Conservation (phyloP, 176 grass and related monocot genomes). For the Stipa capillata region DNA sequence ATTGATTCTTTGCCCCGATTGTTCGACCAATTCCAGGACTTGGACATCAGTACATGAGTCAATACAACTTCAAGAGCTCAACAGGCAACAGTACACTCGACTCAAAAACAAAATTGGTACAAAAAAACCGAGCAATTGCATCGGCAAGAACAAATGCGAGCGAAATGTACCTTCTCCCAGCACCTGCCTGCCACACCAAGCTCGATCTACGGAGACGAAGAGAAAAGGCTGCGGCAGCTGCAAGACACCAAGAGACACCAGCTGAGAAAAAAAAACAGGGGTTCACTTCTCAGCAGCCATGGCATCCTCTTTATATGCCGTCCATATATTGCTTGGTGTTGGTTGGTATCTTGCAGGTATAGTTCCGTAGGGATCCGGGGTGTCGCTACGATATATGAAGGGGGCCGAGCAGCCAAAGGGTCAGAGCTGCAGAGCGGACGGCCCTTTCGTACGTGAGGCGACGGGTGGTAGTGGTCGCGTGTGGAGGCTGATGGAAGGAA, state of each 20-base stretch:
- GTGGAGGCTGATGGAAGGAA: neutral
- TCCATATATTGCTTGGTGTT: neutral
- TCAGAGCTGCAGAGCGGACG: constrained; percentile 10
- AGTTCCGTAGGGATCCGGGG: neutral
- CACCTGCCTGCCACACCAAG: neutral
- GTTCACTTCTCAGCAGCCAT: neutral
- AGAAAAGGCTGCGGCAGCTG: neutral
- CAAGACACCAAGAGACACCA: no score
- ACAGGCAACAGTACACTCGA: neutral
- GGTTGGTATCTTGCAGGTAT: no score
- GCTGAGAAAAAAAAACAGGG: neutral
- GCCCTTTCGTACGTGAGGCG: no score
- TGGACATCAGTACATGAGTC: neutral
- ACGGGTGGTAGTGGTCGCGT: neutral
- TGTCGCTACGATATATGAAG: neutral
- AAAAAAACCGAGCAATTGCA: neutral
- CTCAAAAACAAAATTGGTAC: neutral
- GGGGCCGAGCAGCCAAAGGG: neutral
- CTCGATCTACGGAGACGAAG: neutral
- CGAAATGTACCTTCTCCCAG: neutral
- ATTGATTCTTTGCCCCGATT: neutral
- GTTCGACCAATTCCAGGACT: neutral
- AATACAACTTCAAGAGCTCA: neutral
- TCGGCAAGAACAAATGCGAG: neutral
- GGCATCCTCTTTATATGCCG: neutral